Evolutionary conservation across 2,329 filamentous ascomycete species (phyloP).

Genomic region (Fusarium cyanostomum): DNA sequence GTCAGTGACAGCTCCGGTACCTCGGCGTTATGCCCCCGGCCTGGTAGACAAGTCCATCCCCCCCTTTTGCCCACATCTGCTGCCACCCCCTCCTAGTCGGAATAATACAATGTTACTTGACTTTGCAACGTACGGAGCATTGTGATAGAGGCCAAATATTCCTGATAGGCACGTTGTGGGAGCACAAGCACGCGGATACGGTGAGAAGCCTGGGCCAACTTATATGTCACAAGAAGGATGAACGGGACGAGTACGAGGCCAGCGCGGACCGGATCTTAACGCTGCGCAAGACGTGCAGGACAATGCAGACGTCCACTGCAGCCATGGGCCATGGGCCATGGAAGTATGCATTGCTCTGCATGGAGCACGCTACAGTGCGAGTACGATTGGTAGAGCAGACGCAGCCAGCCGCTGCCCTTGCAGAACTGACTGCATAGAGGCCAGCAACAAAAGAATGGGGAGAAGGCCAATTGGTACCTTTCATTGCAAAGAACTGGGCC

Average conservation of each 20-base stretch:
- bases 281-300: slow-evolving; percentile 26
- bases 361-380: slow-evolving; percentile 28
- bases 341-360: neutral
- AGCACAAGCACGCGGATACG: slow-evolving; percentile 33
- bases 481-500: slow-evolving; percentile 9
- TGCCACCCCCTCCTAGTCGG: slow-evolving; percentile 21
- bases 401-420: slow-evolving; percentile 43
- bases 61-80: slow-evolving; percentile 34
- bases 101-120: neutral
- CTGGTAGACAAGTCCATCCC: slow-evolving; percentile 32
- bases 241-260: slow-evolving; percentile 4
- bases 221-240: neutral
- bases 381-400: slow-evolving; percentile 39
- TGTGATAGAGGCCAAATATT: slow-evolving; percentile 13
- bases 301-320: slow-evolving; percentile 25
- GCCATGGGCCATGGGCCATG: neutral
- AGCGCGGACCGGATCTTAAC: slow-evolving; percentile 10
- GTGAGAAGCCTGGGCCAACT: slow-evolving; percentile 8
- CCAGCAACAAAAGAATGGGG: slow-evolving; percentile 19
- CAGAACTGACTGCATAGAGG: slow-evolving; percentile 29
- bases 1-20: slow-evolving; percentile 3
- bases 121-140: slow-evolving; percentile 3
- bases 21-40: slow-evolving; percentile 15
- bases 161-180: slow-evolving; percentile 7
- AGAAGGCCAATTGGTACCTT: slow-evolving; percentile 21